A percentile compares a stretch with the other conserved stretches of the same genome.
Conservation (phyloP, 805 yeast genomes). For the Blastobotrys peoriensis region DNA sequence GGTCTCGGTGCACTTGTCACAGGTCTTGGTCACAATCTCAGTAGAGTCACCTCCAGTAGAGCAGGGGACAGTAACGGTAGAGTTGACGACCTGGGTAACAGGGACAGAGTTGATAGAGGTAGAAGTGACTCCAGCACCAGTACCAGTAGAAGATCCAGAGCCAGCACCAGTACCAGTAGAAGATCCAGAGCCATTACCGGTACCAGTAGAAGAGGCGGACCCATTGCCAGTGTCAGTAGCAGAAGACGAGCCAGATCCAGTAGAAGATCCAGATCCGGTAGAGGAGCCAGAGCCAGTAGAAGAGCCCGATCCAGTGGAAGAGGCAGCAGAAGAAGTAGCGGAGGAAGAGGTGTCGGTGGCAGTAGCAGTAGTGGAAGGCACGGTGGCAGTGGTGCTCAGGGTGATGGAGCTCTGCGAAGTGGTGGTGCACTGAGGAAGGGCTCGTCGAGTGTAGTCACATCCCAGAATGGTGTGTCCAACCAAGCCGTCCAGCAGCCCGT, state of each 20-base stretch:
- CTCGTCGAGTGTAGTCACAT: conserved; percentile 7
- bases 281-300: conserved; percentile 1
- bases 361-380: neutral
- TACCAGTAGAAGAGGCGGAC: neutral
- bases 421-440: conserved; percentile 4
- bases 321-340: neutral
- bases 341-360: conserved; percentile 1
- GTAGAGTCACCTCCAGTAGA: neutral
- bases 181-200: neutral
- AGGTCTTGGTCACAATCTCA: neutral
- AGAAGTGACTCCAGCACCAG: conserved; percentile 4
- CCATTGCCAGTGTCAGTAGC: neutral
- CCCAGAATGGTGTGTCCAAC: conserved; percentile 9
- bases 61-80: neutral
- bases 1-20: neutral
- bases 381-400: neutral
- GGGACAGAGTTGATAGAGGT: neutral
- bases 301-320: neutral
- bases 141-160: conserved; percentile 6
- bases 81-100: neutral
- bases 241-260: neutral
- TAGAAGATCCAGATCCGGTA: neutral
- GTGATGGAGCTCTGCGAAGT: neutral
- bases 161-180: neutral
- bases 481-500: conserved; percentile 4